Percentiles rank a stretch among this genome's conserved stretches.
phyloP scores from a whole-genome alignment of 192 early-diverging fungal species.

The Jimgerdemannia lactiflua region DNA sequence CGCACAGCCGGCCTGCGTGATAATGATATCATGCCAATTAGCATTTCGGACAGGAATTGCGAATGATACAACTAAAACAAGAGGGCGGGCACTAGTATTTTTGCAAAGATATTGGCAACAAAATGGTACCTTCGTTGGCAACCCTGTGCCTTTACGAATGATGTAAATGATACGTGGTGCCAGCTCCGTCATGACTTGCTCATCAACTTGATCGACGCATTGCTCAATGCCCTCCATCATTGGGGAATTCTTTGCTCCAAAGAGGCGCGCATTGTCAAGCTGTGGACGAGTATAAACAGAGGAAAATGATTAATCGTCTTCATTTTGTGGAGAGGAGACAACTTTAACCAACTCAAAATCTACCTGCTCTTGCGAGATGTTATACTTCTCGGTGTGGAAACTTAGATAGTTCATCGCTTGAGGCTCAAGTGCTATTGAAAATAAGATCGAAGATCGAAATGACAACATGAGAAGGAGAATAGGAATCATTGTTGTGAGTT shows the following conservation, averaged over 20 bases:
- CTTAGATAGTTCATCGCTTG: constrained; percentile 78
- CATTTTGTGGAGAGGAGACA: not conserved
- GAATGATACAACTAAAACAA: not conserved
- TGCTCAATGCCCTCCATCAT: constrained; percentile 91
- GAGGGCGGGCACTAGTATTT: not conserved
- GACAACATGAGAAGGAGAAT: not conserved
- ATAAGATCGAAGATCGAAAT: not conserved
- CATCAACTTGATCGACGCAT: constrained; percentile 75
- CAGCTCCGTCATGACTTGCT: constrained; percentile 58
- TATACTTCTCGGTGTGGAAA: constrained; percentile 85
- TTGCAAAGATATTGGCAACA: not conserved
- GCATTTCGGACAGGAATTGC: not conserved
- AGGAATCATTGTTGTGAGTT: not conserved
- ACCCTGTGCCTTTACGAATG: constrained; percentile 80
- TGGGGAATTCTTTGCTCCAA: constrained; percentile 84
- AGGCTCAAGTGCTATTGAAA: constrained; percentile 29
- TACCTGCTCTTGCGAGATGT: constrained; percentile 80
- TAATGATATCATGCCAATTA: not conserved
- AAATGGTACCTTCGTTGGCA: constrained; percentile 67
- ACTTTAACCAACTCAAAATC: not conserved
- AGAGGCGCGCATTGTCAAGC: constrained; percentile 77
- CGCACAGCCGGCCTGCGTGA: constrained; percentile 80
- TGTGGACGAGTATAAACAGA: not conserved
- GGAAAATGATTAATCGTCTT: not conserved
- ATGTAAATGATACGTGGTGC: constrained; percentile 67